These are phyloP conservation scores for Hypoxylon sp. DNA, from an alignment of 2,329 filamentous ascomycete species.

Conservation along the genomic window DNA sequence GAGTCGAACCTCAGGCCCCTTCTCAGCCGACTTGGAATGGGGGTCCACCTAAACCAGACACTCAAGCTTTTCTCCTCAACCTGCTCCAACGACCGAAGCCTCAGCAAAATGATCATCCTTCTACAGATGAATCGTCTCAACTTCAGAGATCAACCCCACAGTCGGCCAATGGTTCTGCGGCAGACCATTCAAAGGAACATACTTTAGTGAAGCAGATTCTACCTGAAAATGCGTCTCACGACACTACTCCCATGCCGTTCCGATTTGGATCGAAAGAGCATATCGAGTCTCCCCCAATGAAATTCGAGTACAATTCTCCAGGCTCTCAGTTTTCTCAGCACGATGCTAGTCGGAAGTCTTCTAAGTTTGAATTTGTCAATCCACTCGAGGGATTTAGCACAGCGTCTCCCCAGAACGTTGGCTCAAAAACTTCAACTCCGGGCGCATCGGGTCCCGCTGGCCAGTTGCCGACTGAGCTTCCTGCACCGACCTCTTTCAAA, in stretches of 20 bases:
- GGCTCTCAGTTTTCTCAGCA: conserved; percentile 47
- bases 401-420: conserved; percentile 60
- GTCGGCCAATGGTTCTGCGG: conserved; percentile 56
- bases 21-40: conserved; percentile 59
- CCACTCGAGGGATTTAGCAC: conserved; percentile 60
- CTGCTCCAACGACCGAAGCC: conserved; percentile 85
- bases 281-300: conserved; percentile 49
- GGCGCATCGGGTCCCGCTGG: conserved; percentile 48
- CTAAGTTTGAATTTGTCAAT: conserved; percentile 57
- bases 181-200: conserved; percentile 51
- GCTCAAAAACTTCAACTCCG: conserved; percentile 58
- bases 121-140: conserved; percentile 60
- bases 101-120: conserved; percentile 67
- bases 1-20: conserved; percentile 55
- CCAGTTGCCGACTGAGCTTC: conserved; percentile 50
- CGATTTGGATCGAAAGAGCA: conserved; percentile 45
- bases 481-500: conserved; percentile 60
- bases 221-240: conserved; percentile 47
- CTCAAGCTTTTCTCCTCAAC: conserved; percentile 87
- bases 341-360: conserved; percentile 46
- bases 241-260: conserved; percentile 50
- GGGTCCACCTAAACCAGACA: conserved; percentile 73
- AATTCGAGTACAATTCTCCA: conserved; percentile 51
- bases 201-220: conserved; percentile 42
- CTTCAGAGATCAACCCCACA: conserved; percentile 63